Evolutionary conservation across 495 filamentous ascomycete species (phyloP).

Genomic region (Talaromyces proteolyticus): DNA sequence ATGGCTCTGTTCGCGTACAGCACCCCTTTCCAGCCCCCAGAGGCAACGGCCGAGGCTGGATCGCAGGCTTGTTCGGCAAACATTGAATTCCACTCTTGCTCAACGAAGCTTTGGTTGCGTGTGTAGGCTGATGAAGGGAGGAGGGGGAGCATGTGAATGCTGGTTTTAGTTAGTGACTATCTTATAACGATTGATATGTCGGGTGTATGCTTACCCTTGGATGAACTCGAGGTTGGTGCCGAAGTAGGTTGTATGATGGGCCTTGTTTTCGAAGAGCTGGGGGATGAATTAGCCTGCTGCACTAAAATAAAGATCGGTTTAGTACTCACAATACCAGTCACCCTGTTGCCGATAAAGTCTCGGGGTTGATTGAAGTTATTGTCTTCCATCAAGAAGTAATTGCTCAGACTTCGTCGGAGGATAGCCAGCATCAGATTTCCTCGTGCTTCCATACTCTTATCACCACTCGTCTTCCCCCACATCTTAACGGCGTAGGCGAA

Average conservation of each 20-base stretch:
- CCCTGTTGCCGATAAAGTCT: slow-evolving; percentile 77
- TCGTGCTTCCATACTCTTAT: slow-evolving; percentile 77
- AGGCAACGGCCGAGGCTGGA: slow-evolving; percentile 48
- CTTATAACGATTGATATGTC: neutral
- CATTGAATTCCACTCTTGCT: slow-evolving; percentile 78
- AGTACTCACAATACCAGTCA: slow-evolving; percentile 69
- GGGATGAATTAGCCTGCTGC: slow-evolving; percentile 8
- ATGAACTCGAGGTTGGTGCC: slow-evolving; percentile 75
- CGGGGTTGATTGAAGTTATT: slow-evolving; percentile 71
- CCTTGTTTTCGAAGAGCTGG: slow-evolving; percentile 89
- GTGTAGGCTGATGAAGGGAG: slow-evolving; percentile 64
- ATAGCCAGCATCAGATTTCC: slow-evolving; percentile 82
- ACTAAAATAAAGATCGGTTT: neutral
- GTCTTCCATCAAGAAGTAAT: slow-evolving; percentile 74
- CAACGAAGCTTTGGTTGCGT: slow-evolving; percentile 63
- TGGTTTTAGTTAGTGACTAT: slow-evolving; percentile 10
- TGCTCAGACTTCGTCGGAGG: slow-evolving; percentile 58
- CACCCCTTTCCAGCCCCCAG: slow-evolving; percentile 80
- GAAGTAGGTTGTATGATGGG: slow-evolving; percentile 94
- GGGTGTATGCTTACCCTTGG: slow-evolving; percentile 54
- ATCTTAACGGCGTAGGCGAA: slow-evolving; percentile 88
- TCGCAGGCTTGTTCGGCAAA: slow-evolving; percentile 46
- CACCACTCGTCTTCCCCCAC: slow-evolving; percentile 76
- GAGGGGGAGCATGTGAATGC: slow-evolving; percentile 95
- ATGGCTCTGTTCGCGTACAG: slow-evolving; percentile 78